Percentiles rank a stretch among this genome's conserved stretches.
Evolutionary conservation across 2,329 filamentous ascomycete species (phyloP).

Genomic region (Amesomyces nigricolor): DNA sequence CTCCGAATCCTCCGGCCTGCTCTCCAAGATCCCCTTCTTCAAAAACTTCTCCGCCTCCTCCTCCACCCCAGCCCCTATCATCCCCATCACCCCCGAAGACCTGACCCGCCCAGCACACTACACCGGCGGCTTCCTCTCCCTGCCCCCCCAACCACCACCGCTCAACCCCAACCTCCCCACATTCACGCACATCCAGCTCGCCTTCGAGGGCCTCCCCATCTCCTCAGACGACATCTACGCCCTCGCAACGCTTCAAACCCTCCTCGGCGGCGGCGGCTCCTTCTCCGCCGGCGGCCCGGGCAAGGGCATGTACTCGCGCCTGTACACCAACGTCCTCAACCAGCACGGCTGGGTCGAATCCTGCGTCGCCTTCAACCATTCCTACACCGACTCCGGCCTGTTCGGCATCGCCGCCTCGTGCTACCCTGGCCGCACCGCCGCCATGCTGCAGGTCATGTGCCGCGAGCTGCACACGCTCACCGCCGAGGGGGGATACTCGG

Average conservation of each 20-base stretch:
- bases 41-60: constrained; percentile 74
- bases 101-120: constrained; percentile 68
- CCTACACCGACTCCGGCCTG: constrained; percentile 89
- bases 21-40: constrained; percentile 74
- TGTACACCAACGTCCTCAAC: constrained; percentile 97
- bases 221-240: constrained; percentile 91
- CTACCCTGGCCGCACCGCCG: constrained; percentile 66
- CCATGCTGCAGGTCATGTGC: constrained; percentile 95
- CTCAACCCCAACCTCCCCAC: constrained; percentile 70
- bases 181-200: constrained; percentile 89
- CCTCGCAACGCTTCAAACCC: constrained; percentile 87
- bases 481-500: constrained; percentile 65
- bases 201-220: constrained; percentile 91
- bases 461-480: constrained; percentile 77
- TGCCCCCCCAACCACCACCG: constrained; percentile 74
- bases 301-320: constrained; percentile 97
- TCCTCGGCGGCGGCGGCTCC: constrained; percentile 91
- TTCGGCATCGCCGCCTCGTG: constrained; percentile 92
- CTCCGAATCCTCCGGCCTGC: constrained; percentile 54
- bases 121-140: constrained; percentile 86
- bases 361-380: constrained; percentile 94
- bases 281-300: constrained; percentile 95
- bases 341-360: constrained; percentile 97
- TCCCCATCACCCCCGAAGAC: constrained; percentile 45
- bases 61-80: constrained; percentile 41